Evolutionary conservation across 768 basidiomycete species (phyloP).

Genomic region (Dentipellis fragilis): DNA sequence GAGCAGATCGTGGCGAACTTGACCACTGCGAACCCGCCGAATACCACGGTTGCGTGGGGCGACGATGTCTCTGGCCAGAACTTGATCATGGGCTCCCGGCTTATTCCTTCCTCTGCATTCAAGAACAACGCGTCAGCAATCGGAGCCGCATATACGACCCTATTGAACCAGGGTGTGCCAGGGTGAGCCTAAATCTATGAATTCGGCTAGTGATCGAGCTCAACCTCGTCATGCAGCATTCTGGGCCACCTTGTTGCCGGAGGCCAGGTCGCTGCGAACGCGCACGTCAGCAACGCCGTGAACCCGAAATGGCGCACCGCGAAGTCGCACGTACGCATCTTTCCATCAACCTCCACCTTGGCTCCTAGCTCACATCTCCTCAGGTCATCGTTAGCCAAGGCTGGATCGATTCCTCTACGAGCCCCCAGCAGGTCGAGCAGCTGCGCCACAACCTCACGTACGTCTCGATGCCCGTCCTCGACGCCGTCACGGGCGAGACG

Average conservation of each 20-base stretch:
- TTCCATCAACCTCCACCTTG: too few species aligned
- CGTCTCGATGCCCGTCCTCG: slow-evolving; percentile 4
- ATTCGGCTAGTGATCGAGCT: not conserved
- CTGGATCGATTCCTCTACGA: not conserved
- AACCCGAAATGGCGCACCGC: slow-evolving; percentile 28
- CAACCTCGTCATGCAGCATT: too few species aligned
- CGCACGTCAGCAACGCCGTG: slow-evolving; percentile 22
- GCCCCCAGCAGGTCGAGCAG: not conserved
- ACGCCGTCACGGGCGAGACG: slow-evolving; percentile 3
- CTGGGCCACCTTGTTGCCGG: not conserved
- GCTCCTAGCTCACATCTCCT: too few species aligned
- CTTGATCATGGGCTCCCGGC: slow-evolving; percentile 8
- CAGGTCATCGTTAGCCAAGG: not conserved
- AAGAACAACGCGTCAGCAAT: not conserved
- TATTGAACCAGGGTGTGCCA: slow-evolving; percentile 4
- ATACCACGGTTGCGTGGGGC: slow-evolving; percentile 1
- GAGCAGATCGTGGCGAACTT: slow-evolving; percentile 7
- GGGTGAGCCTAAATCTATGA: not conserved
- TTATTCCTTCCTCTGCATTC: slow-evolving; percentile 4
- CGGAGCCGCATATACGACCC: slow-evolving; percentile 3
- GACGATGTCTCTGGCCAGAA: slow-evolving; percentile 9
- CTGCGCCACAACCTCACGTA: not conserved
- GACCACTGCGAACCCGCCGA: slow-evolving; percentile 1
- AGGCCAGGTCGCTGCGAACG: slow-evolving; percentile 26
- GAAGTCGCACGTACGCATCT: slow-evolving; percentile 25